phyloP scores from a whole-genome alignment of 305 asterid species.

The Solanum aculeatissimum region DNA sequence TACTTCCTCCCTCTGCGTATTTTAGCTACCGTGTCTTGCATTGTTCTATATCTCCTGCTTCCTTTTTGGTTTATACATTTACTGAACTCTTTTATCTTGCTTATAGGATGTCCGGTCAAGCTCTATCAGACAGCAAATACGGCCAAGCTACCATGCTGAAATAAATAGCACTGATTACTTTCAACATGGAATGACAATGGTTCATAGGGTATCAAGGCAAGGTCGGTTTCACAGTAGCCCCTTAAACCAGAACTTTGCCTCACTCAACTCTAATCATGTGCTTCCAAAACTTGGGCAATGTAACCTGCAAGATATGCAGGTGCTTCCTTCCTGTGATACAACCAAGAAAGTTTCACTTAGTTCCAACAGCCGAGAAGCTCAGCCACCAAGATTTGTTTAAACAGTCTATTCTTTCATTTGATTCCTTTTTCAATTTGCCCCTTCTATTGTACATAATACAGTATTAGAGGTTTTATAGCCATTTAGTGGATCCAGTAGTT shows the following conservation, averaged over 20 bases:
- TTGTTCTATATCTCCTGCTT: neutral
- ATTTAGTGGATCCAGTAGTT: neutral
- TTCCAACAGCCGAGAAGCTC: conserved; percentile 8
- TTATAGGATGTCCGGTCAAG: conserved; percentile 34
- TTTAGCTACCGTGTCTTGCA: neutral
- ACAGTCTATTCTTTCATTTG: neutral
- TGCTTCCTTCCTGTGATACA: conserved; percentile 15
- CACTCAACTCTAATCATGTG: conserved; percentile 13
- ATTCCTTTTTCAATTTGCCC: neutral
- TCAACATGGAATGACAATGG: conserved; percentile 9
- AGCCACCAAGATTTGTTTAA: neutral
- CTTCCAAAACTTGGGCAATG: conserved; percentile 16
- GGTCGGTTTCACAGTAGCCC: conserved; percentile 17
- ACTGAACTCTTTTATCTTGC: neutral
- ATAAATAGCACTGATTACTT: conserved; percentile 21
- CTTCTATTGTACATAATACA: conserved; percentile 18
- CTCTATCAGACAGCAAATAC: conserved; percentile 23
- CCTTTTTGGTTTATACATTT: neutral
- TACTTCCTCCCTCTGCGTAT: neutral
- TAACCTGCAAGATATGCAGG: conserved; percentile 3
- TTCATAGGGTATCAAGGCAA: conserved; percentile 12
- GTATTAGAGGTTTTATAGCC: neutral
- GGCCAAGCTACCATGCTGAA: conserved; percentile 20
- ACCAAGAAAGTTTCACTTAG: conserved; percentile 13
- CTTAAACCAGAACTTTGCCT: conserved; percentile 11